Percentiles rank a stretch among this genome's conserved stretches.
phyloP scores from a whole-genome alignment of 768 basidiomycete species.

The Multifurca ochricompacta region DNA sequence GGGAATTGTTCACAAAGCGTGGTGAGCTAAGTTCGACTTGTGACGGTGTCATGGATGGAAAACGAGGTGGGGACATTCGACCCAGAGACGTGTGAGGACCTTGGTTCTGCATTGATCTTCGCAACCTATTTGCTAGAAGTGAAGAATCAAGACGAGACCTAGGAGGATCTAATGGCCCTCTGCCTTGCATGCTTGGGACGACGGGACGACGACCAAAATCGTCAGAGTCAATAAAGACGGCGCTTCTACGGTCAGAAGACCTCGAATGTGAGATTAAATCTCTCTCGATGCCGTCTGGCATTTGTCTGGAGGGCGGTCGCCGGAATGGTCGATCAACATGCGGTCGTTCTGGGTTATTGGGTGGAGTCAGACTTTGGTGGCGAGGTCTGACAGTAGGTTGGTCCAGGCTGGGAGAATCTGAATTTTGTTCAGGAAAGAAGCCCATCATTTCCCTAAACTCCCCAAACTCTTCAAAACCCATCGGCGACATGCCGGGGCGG shows the following conservation, averaged over 20 bases:
- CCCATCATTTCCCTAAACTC: slow-evolving; percentile 14
- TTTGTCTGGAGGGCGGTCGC: slow-evolving; percentile 1
- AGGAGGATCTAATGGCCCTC: slow-evolving; percentile 7
- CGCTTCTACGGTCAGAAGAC: slow-evolving; percentile 1
- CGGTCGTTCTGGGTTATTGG: not conserved
- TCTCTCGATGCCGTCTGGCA: not conserved
- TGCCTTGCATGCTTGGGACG: not conserved
- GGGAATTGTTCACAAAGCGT: not conserved
- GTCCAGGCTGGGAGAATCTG: slow-evolving; percentile 1
- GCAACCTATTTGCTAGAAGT: slow-evolving; percentile 7
- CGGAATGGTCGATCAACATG: slow-evolving; percentile 3
- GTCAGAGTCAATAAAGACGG: slow-evolving; percentile 2
- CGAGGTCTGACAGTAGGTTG: slow-evolving; percentile 3
- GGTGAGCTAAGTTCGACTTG: slow-evolving; percentile 2
- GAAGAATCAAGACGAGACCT: slow-evolving; percentile 10
- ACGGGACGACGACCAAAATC: slow-evolving; percentile 8
- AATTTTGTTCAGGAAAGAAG: slow-evolving; percentile 2
- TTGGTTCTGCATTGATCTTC: slow-evolving; percentile 11
- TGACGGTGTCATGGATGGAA: not conserved
- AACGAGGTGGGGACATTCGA: slow-evolving; percentile 7
- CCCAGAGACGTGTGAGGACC: not conserved
- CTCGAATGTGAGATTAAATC: not conserved
- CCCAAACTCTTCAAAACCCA: slow-evolving; percentile 10
- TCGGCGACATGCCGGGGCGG: slow-evolving; percentile 1
- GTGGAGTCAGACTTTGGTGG: slow-evolving; percentile 5